Evolutionary conservation across 768 basidiomycete species (phyloP), one percentile per base, ranked within the genome.

Genomic region (Mycena rebaudengoi): DNA sequence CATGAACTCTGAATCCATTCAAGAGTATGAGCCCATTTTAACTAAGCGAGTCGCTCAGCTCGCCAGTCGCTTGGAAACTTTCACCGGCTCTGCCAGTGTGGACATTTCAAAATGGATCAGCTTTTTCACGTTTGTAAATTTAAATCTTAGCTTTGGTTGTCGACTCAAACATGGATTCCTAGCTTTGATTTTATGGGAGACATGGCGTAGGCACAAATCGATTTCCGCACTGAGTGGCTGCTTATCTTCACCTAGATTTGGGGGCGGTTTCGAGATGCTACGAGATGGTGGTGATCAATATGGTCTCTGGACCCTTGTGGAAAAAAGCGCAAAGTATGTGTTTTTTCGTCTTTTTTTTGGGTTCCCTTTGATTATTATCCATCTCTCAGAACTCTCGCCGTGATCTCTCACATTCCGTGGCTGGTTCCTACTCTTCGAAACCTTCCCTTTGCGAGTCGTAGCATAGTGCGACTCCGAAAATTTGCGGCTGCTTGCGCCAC

Each of bases 231-330:
- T 10, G 11, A 4, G 18, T 16, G 23, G 20, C 32, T 4, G 20
- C n/a, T 23, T 6, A 20, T 20, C 21, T 16, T 29, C 4, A 14
- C 7, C 6, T 33, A 68, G 66, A 8, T 69, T 69, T 33, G 68
- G 70, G 18, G 69, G 70, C 4, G 70, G 69, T 6, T 66, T 67
- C 32, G 76, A 79, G 29, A 68, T 81, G 51, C 59, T 82, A 60
- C 66, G 65, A 1, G 79, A 83, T 71, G 50, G 48, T 53, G 83
- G 80, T 1, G 85, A 88, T 63, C 73, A 75, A 45, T 75, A 80
- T n/a, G 77, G 81, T 13, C 72, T 83, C 5, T 83, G 83, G 83
- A 74, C 80, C 20, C 69, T 83, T 20, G 67, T 86, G 13, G 80
- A 83, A 66, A 74, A 73, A 18, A 78, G 80, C 16, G 71, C 84